phyloP scores from a whole-genome alignment of 2,329 filamentous ascomycete species.

The Colletotrichum caudatum region DNA sequence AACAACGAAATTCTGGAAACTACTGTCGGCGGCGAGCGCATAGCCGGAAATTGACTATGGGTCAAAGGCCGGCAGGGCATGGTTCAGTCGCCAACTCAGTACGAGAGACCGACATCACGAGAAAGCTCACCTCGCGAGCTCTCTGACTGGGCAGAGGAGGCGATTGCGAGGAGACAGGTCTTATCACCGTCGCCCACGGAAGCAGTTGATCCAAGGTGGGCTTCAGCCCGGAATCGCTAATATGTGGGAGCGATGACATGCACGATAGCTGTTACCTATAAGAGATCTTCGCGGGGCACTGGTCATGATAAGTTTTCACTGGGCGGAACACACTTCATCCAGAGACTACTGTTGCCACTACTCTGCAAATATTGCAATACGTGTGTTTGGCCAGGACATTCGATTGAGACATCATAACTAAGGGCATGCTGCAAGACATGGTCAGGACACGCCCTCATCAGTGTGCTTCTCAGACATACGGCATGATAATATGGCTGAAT shows the following conservation, averaged over 20 bases:
- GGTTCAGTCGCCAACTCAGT: too few relatives aligned
- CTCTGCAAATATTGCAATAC: background rate
- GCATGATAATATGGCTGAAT: too few relatives aligned
- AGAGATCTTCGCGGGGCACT: background rate
- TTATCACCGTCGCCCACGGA: background rate
- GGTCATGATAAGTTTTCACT: background rate
- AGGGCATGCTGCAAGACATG: background rate
- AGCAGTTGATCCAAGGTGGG: background rate
- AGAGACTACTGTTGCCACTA: background rate
- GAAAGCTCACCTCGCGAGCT: background rate
- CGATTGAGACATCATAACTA: background rate
- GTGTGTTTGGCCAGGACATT: background rate
- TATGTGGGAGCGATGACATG: background rate
- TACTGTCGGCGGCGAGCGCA: background rate
- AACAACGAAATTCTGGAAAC: conserved; percentile 56
- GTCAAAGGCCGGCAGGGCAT: background rate
- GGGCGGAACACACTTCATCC: background rate
- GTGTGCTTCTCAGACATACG: background rate
- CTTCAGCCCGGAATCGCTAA: background rate
- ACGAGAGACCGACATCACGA: background rate
- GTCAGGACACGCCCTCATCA: background rate
- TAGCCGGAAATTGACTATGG: conserved; percentile 6
- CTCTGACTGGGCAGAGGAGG: conserved; percentile 15
- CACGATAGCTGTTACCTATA: background rate
- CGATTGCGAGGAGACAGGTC: background rate